Percentiles rank a stretch among this genome's conserved stretches.
Evolutionary conservation across 768 basidiomycete species (phyloP).

Genomic region (Hortiboletus campestris): DNA sequence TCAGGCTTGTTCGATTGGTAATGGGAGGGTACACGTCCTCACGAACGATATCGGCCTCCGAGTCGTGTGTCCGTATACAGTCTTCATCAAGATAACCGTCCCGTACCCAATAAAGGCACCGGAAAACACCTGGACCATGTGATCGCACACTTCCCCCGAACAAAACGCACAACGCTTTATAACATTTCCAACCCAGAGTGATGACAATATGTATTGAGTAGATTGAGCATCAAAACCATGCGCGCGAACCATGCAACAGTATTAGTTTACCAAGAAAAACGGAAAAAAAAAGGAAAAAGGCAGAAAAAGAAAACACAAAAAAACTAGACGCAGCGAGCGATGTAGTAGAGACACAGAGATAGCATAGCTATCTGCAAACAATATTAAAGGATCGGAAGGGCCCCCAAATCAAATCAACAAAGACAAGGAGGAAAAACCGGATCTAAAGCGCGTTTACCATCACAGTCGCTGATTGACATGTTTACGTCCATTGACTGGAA

Average conservation of each 20-base stretch:
- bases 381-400: conserved; percentile 1
- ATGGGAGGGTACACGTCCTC: background rate
- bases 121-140: too few relatives aligned
- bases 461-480: conserved; percentile 21
- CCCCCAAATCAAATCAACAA: background rate
- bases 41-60: background rate
- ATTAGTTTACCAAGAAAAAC: conserved; percentile 17
- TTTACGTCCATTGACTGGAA: conserved; percentile 29
- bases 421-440: too few relatives aligned
- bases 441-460: too few relatives aligned
- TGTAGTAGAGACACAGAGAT: conserved; percentile 1
- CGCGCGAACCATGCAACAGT: conserved; percentile 21
- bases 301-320: background rate
- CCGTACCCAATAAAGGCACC: too few relatives aligned
- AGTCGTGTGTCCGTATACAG: background rate
- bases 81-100: too few relatives aligned
- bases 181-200: conserved; percentile 16
- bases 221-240: conserved; percentile 26
- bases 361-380: conserved; percentile 9
- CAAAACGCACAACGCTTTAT: conserved; percentile 3
- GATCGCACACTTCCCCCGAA: background rate
- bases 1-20: background rate
- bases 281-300: background rate
- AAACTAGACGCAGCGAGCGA: background rate
- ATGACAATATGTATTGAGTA: conserved; percentile 24